Evolutionary conservation across 257 asterid genomes (phyloP).

Genomic region (Solanum neorickii): DNA sequence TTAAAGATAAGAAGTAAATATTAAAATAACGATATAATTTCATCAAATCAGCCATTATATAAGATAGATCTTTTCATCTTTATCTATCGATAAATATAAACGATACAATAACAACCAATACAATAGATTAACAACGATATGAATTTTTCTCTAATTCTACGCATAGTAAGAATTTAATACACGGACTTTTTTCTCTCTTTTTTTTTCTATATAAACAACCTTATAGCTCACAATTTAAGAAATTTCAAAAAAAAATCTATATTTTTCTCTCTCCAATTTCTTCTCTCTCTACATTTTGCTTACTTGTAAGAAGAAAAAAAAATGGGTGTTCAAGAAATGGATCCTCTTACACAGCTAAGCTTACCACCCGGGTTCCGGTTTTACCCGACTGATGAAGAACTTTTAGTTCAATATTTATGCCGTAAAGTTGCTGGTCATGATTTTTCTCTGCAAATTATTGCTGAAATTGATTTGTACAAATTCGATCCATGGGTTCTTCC

Average conservation of each 20-base stretch:
- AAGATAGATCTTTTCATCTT: rapidly evolving
- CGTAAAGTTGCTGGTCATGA: conserved; percentile 63
- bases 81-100: no score
- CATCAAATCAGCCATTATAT: rapidly evolving
- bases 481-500: conserved; percentile 84
- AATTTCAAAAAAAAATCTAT: background rate
- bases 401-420: conserved; percentile 64
- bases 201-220: conserved; percentile 28
- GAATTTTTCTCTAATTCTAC: background rate
- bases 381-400: conserved; percentile 86
- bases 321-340: conserved; percentile 56
- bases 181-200: background rate
- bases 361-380: conserved; percentile 91
- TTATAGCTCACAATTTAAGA: background rate
- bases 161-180: background rate
- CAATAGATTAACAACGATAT: no score
- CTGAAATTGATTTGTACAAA: conserved; percentile 65
- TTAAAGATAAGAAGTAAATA: no score
- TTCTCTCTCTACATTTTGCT: background rate
- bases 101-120: no score
- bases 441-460: conserved; percentile 50
- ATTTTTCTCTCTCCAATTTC: background rate
- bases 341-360: conserved; percentile 67
- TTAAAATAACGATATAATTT: rapidly evolving
- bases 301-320: background rate